These are phyloP conservation scores for Coemansia sp. DNA, from an alignment of 192 early-diverging fungal genomes.

Conservation along the genomic window DNA sequence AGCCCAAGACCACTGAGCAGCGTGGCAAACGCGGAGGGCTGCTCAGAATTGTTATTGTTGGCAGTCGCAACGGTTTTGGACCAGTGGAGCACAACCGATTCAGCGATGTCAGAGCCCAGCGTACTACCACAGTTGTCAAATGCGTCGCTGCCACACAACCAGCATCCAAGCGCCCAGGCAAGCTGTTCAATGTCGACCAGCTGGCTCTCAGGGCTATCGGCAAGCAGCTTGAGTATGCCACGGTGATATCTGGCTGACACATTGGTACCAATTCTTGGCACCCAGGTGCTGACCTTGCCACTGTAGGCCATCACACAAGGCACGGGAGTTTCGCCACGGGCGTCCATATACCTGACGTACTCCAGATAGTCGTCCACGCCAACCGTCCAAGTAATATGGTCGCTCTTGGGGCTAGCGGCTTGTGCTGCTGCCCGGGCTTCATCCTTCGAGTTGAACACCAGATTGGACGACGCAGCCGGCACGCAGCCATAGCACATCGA, in stretches of 20 bases:
- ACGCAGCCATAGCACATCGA: constrained; percentile 45
- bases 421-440: constrained; percentile 27
- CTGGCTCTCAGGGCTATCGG: background rate
- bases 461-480: constrained; percentile 20
- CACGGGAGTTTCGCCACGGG: constrained; percentile 33
- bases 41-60: background rate
- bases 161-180: constrained; percentile 46
- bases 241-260: background rate
- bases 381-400: constrained; percentile 28
- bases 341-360: constrained; percentile 22
- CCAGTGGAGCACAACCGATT: constrained; percentile 34
- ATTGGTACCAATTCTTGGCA: background rate
- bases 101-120: constrained; percentile 6
- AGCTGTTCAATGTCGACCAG: background rate
- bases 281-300: constrained; percentile 21
- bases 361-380: constrained; percentile 40
- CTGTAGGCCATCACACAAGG: constrained; percentile 47
- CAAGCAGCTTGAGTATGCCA: background rate
- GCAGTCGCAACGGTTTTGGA: background rate
- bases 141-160: constrained; percentile 34
- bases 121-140: background rate
- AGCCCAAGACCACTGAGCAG: constrained; percentile 13
- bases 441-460: constrained; percentile 34
- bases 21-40: constrained; percentile 5
- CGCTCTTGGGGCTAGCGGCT: constrained; percentile 1